phyloP scores from a whole-genome alignment of 1,284 basidiomycete genomes.

The Melampsora americana region DNA sequence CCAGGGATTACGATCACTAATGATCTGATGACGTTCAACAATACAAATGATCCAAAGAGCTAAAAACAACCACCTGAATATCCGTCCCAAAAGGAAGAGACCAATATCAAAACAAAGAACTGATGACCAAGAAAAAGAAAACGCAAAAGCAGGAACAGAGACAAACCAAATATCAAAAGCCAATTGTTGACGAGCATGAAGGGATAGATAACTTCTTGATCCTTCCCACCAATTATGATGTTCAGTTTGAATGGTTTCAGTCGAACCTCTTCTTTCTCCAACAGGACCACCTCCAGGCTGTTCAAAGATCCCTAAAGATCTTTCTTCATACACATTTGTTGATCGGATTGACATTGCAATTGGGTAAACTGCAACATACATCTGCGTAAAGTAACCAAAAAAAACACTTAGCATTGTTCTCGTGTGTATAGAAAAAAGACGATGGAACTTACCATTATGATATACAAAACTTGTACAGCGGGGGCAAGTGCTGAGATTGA shows the following conservation, averaged over 20 bases:
- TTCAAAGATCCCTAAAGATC: slow-evolving; percentile 50
- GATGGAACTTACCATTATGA: slow-evolving; percentile 71
- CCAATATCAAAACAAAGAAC: not conserved
- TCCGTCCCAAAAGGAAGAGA: not conserved
- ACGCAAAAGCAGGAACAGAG: not conserved
- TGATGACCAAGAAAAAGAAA: not conserved
- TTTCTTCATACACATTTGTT: slow-evolving; percentile 97
- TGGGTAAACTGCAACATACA: slow-evolving; percentile 57
- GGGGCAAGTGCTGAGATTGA: slow-evolving; percentile 48
- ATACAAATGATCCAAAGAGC: slow-evolving; percentile 54
- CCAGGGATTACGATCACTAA: slow-evolving; percentile 46
- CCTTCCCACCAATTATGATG: slow-evolving; percentile 47
- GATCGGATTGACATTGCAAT: slow-evolving; percentile 74
- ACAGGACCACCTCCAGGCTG: slow-evolving; percentile 6
- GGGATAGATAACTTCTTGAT: slow-evolving; percentile 50
- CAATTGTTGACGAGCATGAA: slow-evolving; percentile 53
- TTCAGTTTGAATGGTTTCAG: no score
- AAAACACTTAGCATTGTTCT: slow-evolving; percentile 51
- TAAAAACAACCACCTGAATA: slow-evolving; percentile 53
- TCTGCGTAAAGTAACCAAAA: slow-evolving; percentile 32
- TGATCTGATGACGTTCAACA: slow-evolving; percentile 51
- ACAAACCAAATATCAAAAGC: slow-evolving; percentile 48
- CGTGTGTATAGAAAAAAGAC: slow-evolving; percentile 53
- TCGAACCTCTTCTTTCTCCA: slow-evolving; percentile 27
- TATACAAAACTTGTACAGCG: slow-evolving; percentile 68